These are phyloP conservation scores for Albugo laibachii DNA, from an alignment of 352 stramenopile genomes.

Conservation along the genomic window DNA sequence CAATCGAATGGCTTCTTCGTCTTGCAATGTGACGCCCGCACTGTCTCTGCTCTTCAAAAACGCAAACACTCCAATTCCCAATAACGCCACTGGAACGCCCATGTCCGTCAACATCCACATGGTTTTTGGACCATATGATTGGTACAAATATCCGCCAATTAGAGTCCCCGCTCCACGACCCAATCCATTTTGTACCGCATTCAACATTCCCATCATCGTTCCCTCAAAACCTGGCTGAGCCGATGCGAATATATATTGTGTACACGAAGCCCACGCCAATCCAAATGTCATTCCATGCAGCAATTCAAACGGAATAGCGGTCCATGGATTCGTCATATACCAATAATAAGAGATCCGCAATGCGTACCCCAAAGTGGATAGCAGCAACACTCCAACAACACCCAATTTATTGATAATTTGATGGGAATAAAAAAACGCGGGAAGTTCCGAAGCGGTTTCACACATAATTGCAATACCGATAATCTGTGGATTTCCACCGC, in stretches of 20 bases:
- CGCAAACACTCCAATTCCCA: conserved; percentile 32
- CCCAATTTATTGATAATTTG: conserved; percentile 43
- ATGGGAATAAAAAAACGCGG: conserved; percentile 65
- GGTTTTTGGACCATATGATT: conserved; percentile 29
- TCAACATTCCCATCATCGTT: conserved; percentile 60
- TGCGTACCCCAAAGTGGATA: conserved; percentile 48
- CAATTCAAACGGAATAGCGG: conserved; percentile 60
- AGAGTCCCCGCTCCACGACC: conserved; percentile 42
- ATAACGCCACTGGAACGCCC: conserved; percentile 36
- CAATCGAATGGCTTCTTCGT: conserved; percentile 11
- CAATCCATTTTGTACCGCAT: conserved; percentile 52
- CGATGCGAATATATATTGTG: conserved; percentile 52
- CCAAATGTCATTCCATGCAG: conserved; percentile 57
- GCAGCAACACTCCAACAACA: conserved; percentile 45
- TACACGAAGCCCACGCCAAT: conserved; percentile 47
- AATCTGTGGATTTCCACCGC: conserved; percentile 39
- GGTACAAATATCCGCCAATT: conserved; percentile 56
- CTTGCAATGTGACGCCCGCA: background rate
- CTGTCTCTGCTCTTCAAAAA: conserved; percentile 20
- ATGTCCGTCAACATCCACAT: conserved; percentile 57
- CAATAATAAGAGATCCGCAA: conserved; percentile 51
- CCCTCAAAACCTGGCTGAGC: conserved; percentile 34
- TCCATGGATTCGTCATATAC: conserved; percentile 61
- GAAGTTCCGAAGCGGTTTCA: conserved; percentile 59
- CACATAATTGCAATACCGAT: conserved; percentile 65